Percentiles rank a stretch among this genome's conserved stretches.
These are phyloP conservation scores for Pythium periplocum DNA, from an alignment of 352 stramenopile species.

Conservation along the genomic window DNA sequence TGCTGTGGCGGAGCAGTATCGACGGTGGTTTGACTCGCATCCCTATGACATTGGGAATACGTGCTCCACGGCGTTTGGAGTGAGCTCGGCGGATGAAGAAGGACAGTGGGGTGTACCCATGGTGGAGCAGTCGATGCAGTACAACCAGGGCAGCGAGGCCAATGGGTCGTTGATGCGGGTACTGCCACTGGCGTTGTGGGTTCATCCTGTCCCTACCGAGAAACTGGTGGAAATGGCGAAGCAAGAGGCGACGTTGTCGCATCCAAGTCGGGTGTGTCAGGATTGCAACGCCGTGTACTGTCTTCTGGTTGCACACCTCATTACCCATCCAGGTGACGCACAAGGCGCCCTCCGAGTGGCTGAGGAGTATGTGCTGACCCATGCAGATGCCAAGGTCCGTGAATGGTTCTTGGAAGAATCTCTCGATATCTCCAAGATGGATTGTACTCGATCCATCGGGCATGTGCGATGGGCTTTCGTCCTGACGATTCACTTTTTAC, in stretches of 20 bases:
- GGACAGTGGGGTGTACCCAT: conserved; percentile 20
- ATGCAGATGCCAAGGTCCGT: conserved; percentile 22
- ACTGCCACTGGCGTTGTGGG: conserved; percentile 39
- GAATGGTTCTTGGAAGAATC: conserved; percentile 47
- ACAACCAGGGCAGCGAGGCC: conserved; percentile 30
- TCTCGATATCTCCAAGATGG: conserved; percentile 25
- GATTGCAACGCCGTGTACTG: conserved; percentile 62
- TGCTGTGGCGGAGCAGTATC: conserved; percentile 31
- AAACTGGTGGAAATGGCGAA: conserved; percentile 26
- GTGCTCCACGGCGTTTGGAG: conserved; percentile 32
- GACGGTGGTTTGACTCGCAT: conserved; percentile 25
- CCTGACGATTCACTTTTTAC: conserved; percentile 41
- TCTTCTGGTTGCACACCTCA: conserved; percentile 37
- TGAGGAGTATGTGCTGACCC: conserved; percentile 27
- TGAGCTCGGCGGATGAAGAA: conserved; percentile 9
- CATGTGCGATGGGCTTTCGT: conserved; percentile 50
- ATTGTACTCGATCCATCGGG: conserved; percentile 26
- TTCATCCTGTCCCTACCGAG: conserved; percentile 15
- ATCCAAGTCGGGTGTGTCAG: conserved; percentile 46
- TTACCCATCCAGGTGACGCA: conserved; percentile 29
- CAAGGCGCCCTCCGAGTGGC: conserved; percentile 27
- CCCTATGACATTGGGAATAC: conserved; percentile 56
- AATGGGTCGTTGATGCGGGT: conserved; percentile 58
- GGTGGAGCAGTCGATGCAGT: conserved; percentile 17
- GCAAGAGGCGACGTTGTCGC: conserved; percentile 39